Conservation (phyloP, 176 grass and related monocot species). For the Phragmites australis region DNA sequence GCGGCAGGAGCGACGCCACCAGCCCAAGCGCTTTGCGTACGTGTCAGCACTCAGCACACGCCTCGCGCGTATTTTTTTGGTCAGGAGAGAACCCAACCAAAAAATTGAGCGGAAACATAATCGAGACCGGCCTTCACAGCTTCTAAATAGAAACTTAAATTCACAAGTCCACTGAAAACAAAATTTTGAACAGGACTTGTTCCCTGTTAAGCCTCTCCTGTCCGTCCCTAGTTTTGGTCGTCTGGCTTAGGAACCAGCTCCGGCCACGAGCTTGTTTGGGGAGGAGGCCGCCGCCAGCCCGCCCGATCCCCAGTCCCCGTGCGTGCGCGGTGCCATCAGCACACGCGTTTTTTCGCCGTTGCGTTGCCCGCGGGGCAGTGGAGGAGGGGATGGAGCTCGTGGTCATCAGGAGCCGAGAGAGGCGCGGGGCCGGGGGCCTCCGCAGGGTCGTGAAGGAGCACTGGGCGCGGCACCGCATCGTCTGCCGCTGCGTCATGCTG, state of each 20-base stretch:
- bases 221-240: too few relatives aligned
- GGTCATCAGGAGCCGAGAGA: background rate
- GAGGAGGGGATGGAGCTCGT: slow-evolving; percentile 28
- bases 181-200: too few relatives aligned
- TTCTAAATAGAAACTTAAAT: too few relatives aligned
- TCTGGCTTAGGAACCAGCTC: background rate
- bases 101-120: too few relatives aligned
- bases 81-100: background rate
- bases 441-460: slow-evolving; percentile 41
- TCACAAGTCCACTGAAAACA: too few relatives aligned
- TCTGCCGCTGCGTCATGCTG: slow-evolving; percentile 50
- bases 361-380: background rate
- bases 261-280: background rate
- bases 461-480: slow-evolving; percentile 44
- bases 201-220: too few relatives aligned
- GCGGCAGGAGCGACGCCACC: background rate
- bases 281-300: background rate
- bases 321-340: background rate
- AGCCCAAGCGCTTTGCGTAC: background rate
- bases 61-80: background rate
- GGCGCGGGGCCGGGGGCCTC: slow-evolving; percentile 18
- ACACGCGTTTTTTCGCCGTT: background rate
- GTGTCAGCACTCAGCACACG: background rate
- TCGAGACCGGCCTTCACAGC: too few relatives aligned
- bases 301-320: too few relatives aligned